Evolutionary conservation across 1,284 basidiomycete genomes (phyloP).

Genomic region (Trichosporon sp.): DNA sequence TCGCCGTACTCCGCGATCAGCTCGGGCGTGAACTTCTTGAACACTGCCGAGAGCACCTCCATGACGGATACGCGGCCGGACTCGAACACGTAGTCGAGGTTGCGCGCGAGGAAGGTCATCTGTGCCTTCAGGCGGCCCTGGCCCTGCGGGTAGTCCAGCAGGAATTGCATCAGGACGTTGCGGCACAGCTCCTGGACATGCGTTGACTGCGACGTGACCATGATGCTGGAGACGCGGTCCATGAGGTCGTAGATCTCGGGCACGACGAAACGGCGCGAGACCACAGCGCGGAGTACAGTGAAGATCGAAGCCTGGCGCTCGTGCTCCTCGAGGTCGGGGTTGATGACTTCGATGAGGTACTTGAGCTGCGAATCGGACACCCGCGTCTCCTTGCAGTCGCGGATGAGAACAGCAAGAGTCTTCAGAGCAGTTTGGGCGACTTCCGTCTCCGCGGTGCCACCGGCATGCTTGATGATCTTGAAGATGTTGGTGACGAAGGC

Average conservation of each 20-base stretch:
- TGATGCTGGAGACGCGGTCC: slow-evolving; percentile 88
- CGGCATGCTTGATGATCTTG: slow-evolving; percentile 74
- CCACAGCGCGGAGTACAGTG: slow-evolving; percentile 83
- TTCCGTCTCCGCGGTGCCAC: slow-evolving; percentile 79
- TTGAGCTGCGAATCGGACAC: slow-evolving; percentile 85
- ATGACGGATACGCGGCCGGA: slow-evolving; percentile 87
- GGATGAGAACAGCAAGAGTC: slow-evolving; percentile 76
- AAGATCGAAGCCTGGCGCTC: slow-evolving; percentile 84
- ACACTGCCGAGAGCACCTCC: slow-evolving; percentile 77
- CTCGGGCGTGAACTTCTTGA: slow-evolving; percentile 76
- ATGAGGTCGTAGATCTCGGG: slow-evolving; percentile 97
- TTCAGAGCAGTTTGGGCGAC: slow-evolving; percentile 84
- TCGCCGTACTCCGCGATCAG: slow-evolving; percentile 80
- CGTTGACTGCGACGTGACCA: slow-evolving; percentile 87
- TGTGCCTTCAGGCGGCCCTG: slow-evolving; percentile 80
- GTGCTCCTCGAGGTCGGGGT: slow-evolving; percentile 91
- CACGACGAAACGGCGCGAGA: slow-evolving; percentile 84
- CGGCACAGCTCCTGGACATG: slow-evolving; percentile 90
- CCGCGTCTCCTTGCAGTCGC: slow-evolving; percentile 73
- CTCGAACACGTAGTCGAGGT: slow-evolving; percentile 86
- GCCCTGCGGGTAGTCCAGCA: slow-evolving; percentile 97
- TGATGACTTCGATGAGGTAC: slow-evolving; percentile 77
- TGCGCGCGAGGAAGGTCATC: slow-evolving; percentile 90
- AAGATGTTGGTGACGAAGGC: slow-evolving; percentile 83
- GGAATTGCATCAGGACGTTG: slow-evolving; percentile 83